Conservation (phyloP, 441 rosid species). For the Pelargonium cotyledonis region DNA sequence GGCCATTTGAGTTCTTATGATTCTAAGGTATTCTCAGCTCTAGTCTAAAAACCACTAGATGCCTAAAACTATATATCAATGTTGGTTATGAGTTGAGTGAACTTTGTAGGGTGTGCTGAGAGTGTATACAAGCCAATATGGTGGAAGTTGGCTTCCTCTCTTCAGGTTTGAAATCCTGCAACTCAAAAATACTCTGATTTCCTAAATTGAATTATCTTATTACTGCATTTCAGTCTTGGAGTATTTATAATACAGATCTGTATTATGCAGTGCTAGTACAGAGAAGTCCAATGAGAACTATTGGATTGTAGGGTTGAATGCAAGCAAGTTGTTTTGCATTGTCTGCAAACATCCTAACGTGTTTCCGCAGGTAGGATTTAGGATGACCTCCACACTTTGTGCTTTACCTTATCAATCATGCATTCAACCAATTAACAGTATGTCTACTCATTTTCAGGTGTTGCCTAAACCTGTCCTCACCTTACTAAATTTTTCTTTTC, state of each 20-base stretch:
- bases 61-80: conserved; percentile 11
- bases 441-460: conserved; percentile 48
- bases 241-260: conserved; percentile 10
- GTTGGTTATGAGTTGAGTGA: conserved; percentile 19
- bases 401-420: not conserved
- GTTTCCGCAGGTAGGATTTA: conserved; percentile 60
- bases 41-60: conserved; percentile 11
- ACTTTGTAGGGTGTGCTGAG: conserved; percentile 63
- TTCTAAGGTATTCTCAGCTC: conserved; percentile 51
- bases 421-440: conserved; percentile 8
- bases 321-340: conserved; percentile 61
- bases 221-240: conserved; percentile 2
- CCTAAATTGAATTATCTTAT: conserved; percentile 11
- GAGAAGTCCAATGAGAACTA: conserved; percentile 63
- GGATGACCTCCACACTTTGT: not conserved
- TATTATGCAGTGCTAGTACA: conserved; percentile 48
- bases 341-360: conserved; percentile 58
- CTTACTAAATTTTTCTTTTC: conserved; percentile 54
- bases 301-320: conserved; percentile 80
- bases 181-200: conserved; percentile 9
- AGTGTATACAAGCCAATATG: conserved; percentile 60
- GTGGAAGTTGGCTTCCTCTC: conserved; percentile 91
- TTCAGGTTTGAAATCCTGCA: conserved; percentile 58
- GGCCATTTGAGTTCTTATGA: conserved; percentile 79
- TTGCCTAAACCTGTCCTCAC: conserved; percentile 81